Conservation (phyloP, 768 basidiomycete species). For the Russula sp. region DNA sequence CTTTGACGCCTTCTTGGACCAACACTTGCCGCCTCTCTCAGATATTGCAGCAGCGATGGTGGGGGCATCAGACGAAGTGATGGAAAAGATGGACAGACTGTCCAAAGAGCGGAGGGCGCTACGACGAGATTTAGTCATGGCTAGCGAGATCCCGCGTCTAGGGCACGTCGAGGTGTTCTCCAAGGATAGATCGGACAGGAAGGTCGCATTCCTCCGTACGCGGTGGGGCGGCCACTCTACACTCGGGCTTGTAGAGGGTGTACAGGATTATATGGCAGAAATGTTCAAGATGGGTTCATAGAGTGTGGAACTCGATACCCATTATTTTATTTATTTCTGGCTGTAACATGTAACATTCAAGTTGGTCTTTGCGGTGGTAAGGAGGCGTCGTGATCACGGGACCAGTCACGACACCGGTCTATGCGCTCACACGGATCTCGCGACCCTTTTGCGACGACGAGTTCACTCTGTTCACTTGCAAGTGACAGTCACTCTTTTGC, state of each 20-base stretch:
- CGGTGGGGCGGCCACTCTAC: slow-evolving; percentile 56
- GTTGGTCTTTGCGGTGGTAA: too few species aligned
- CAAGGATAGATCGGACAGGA: slow-evolving; percentile 39
- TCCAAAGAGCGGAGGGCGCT: slow-evolving; percentile 43
- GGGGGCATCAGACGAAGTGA: too few species aligned
- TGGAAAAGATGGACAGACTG: too few species aligned
- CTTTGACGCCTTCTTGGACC: slow-evolving; percentile 65
- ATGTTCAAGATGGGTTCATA: slow-evolving; percentile 36
- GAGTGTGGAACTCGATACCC: too few species aligned
- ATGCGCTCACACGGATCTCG: too few species aligned
- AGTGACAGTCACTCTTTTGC: too few species aligned
- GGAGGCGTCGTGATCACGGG: too few species aligned
- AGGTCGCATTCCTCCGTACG: slow-evolving; percentile 57
- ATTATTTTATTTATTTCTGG: too few species aligned
- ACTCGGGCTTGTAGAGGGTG: slow-evolving; percentile 62
- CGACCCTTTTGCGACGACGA: too few species aligned
- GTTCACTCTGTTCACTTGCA: too few species aligned
- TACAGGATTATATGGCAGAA: slow-evolving; percentile 54
- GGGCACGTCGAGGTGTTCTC: slow-evolving; percentile 55
- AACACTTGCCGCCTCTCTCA: slow-evolving; percentile 47
- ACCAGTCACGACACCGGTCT: too few species aligned
- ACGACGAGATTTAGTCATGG: slow-evolving; percentile 47
- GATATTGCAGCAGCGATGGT: slow-evolving; percentile 38
- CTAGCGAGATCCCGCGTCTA: slow-evolving; percentile 46
- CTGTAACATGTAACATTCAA: too few species aligned